Base-by-base conservation (phyloP, 106 monocot species). In the Iris macrosiphon region DNA sequence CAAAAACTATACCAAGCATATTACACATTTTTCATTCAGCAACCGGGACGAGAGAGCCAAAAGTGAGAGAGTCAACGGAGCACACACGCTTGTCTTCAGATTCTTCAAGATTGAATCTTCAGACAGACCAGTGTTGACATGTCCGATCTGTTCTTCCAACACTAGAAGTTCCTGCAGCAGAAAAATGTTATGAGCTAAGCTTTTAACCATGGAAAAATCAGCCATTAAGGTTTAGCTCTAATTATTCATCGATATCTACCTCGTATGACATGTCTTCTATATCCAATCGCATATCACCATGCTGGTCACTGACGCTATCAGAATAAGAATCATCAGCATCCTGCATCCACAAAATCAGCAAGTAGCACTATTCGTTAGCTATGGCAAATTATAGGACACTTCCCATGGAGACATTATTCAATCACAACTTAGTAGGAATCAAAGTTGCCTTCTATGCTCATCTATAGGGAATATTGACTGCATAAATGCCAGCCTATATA, bases 231-330 rank as follows among this genome's bases (percentile, higher is more conserved):
- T 17, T 20, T 48, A 7, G 15, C 22, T 18, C 47, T 20, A 48
- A 48, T 21, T 8, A 10, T 7, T 7, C 7, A 2, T 7, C 47
- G 22, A 15, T 21, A 20, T 52, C 7, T 65, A 72, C 78, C 78
- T 78, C 78, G 40, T 78, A 72, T 37, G 71, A 57, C 78, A 72
- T 78, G 72, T 55, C 56, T 29, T 78, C 78, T 35, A 78, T 67
- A 45, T 78, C 71, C 29, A 78, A 23, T 45, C 67, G 54, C 78
- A 72, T 51, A 43, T 62, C 72, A 37, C 55, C 31, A 23, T 72
- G 78, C 39, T 62, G 67, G 33, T 72, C 78, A 53, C 8, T 8
- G 8, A 8, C 8, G 33, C 8, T 8, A 3, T 33, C 6, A 3
- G 33, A 33, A 4, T 3, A 33, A 33, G n/a, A n/a, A n/a, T n/a